Percentiles rank a stretch among this genome's conserved stretches.
Conservation (phyloP, 768 basidiomycete species). For the Leccinum fibrillosum region DNA sequence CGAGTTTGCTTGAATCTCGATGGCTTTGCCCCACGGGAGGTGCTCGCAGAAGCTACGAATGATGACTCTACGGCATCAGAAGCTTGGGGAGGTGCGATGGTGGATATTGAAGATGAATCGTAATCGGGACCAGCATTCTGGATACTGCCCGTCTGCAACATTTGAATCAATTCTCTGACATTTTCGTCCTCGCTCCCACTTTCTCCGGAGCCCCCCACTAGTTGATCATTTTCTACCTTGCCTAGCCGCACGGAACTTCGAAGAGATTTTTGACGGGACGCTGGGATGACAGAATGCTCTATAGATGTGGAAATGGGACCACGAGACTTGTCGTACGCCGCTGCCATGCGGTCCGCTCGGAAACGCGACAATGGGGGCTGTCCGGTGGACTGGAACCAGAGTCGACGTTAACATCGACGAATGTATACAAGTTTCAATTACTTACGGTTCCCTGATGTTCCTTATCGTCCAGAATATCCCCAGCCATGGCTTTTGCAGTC, state of each 20-base stretch:
- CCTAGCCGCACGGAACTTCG: constrained; percentile 55
- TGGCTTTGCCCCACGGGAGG: constrained; percentile 31
- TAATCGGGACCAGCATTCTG: constrained; percentile 53
- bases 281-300: constrained; percentile 41
- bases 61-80: neutral
- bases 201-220: constrained; percentile 50
- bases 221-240: constrained; percentile 47
- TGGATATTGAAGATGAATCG: constrained; percentile 6
- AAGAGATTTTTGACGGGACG: constrained; percentile 43
- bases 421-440: constrained; percentile 2
- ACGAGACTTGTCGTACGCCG: constrained; percentile 45
- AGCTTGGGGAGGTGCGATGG: neutral
- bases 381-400: constrained; percentile 32
- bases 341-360: constrained; percentile 53
- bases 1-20: constrained; percentile 47
- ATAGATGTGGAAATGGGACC: constrained; percentile 37
- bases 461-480: no score
- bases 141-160: constrained; percentile 48
- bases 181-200: constrained; percentile 53
- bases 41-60: neutral
- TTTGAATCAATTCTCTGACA: constrained; percentile 48
- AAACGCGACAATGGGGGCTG: constrained; percentile 63
- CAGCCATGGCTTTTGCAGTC: no score
- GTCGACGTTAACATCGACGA: constrained; percentile 1
- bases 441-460: constrained; percentile 35